A percentile compares a stretch with the other conserved stretches of the same genome.
Evolutionary conservation across 1,284 basidiomycete species (phyloP).

Genomic region (Fomitopsis betulina): DNA sequence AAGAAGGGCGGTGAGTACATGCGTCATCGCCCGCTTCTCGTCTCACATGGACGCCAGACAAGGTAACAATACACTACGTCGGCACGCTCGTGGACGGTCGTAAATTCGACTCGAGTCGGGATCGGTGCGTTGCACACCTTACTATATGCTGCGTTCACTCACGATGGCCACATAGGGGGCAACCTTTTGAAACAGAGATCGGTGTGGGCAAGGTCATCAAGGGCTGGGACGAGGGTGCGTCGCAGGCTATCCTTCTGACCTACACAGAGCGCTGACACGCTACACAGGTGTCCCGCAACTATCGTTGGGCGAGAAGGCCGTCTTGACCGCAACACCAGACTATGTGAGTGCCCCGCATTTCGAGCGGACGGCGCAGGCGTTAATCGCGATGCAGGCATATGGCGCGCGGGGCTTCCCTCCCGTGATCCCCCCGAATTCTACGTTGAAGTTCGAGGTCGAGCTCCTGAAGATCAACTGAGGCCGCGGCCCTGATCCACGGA

Average conservation of each 20-base stretch:
- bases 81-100: slow-evolving; percentile 59
- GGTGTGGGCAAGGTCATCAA: slow-evolving; percentile 81
- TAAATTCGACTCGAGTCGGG: slow-evolving; percentile 70
- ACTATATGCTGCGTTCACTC: slow-evolving; percentile 3
- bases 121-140: slow-evolving; percentile 36
- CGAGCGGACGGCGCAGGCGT: not conserved
- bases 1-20: slow-evolving; percentile 39
- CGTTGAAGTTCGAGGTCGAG: slow-evolving; percentile 80
- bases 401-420: slow-evolving; percentile 73
- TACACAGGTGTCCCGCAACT: slow-evolving; percentile 65
- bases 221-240: slow-evolving; percentile 86
- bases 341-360: slow-evolving; percentile 44
- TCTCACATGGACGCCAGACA: slow-evolving; percentile 32
- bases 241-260: slow-evolving; percentile 17
- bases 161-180: slow-evolving; percentile 31
- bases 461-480: slow-evolving; percentile 63
- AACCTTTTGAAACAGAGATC: slow-evolving; percentile 72
- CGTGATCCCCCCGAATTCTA: slow-evolving; percentile 75
- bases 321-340: slow-evolving; percentile 62
- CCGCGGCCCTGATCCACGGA: not conserved
- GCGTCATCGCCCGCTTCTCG: not conserved
- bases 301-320: slow-evolving; percentile 76
- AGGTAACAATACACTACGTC: slow-evolving; percentile 67
- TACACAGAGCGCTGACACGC: slow-evolving; percentile 4
- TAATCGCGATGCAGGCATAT: slow-evolving; percentile 47